Evolutionary conservation across 2,329 filamentous ascomycete genomes (phyloP).

Genomic region (Stachybotrys chlorohalonatus): DNA sequence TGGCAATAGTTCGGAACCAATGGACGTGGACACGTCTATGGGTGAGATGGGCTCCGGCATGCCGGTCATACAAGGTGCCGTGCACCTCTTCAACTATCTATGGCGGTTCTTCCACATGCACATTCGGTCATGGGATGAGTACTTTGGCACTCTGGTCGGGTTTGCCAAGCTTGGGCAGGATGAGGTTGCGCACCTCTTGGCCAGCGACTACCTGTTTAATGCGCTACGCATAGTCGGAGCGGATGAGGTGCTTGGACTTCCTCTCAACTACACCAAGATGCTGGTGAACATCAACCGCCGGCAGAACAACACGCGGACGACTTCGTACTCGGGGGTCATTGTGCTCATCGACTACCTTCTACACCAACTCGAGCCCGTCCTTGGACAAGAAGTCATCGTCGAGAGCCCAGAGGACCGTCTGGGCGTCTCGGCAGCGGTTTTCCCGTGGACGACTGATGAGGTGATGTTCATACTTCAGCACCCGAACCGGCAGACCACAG

Average conservation of each 20-base stretch:
- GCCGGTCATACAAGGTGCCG: constrained; percentile 25
- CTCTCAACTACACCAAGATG: constrained; percentile 46
- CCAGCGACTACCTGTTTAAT: constrained; percentile 49
- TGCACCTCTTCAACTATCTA: constrained; percentile 43
- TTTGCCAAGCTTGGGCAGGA: constrained; percentile 53
- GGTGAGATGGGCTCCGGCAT: neutral
- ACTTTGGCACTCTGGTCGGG: constrained; percentile 60
- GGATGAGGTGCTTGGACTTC: constrained; percentile 43
- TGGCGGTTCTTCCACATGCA: constrained; percentile 55
- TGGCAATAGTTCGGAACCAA: constrained; percentile 16
- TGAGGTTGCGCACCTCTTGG: constrained; percentile 51
- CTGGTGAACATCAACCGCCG: constrained; percentile 42
- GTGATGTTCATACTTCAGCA: constrained; percentile 34
- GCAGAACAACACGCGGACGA: constrained; percentile 35
- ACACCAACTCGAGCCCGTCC: constrained; percentile 28
- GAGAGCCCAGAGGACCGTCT: constrained; percentile 31
- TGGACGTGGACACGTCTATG: neutral
- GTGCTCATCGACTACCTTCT: constrained; percentile 37
- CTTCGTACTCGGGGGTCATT: constrained; percentile 46
- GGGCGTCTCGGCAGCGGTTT: constrained; percentile 18
- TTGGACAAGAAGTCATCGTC: constrained; percentile 24
- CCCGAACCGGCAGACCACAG: constrained; percentile 20
- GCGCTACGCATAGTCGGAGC: constrained; percentile 52
- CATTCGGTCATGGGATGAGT: constrained; percentile 65
- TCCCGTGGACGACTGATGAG: constrained; percentile 38